Percentiles rank a stretch among this genome's conserved stretches.
phyloP scores from a whole-genome alignment of 805 yeast species.

The Yarrowia hollandica region DNA sequence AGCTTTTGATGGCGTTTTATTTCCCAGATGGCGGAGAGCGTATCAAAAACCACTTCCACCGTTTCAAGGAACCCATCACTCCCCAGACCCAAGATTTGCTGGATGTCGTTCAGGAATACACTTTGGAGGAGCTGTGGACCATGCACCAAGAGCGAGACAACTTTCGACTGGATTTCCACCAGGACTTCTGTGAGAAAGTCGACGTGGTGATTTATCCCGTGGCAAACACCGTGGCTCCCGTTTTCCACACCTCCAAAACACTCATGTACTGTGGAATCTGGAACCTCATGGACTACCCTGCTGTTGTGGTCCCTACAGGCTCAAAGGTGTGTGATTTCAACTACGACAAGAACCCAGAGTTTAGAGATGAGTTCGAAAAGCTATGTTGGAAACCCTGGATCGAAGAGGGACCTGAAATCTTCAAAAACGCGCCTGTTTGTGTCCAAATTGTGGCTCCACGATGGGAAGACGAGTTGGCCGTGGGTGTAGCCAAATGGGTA shows the following conservation, averaged over 20 bases:
- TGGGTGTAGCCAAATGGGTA: constrained; percentile 2
- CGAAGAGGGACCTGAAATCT: constrained; percentile 49
- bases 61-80: constrained; percentile 31
- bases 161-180: constrained; percentile 25
- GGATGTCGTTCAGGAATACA: constrained; percentile 13
- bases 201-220: constrained; percentile 11
- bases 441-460: constrained; percentile 58
- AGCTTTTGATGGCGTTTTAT: constrained; percentile 52
- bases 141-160: constrained; percentile 46
- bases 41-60: constrained; percentile 40
- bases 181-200: constrained; percentile 4
- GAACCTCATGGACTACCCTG: constrained; percentile 36
- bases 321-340: constrained; percentile 42
- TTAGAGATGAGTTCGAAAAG: constrained; percentile 33
- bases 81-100: constrained; percentile 42
- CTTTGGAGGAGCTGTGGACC: constrained; percentile 44
- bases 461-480: constrained; percentile 53
- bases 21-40: constrained; percentile 51
- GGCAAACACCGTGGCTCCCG: constrained; percentile 55
- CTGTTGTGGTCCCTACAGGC: constrained; percentile 32
- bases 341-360: constrained; percentile 22
- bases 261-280: constrained; percentile 42
- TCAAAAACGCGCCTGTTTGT: constrained; percentile 55
- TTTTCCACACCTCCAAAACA: constrained; percentile 63
- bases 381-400: constrained; percentile 31